Conservation (phyloP, 306 rosid genomes). For the barrel medic (Medicago truncatula) region DNA sequence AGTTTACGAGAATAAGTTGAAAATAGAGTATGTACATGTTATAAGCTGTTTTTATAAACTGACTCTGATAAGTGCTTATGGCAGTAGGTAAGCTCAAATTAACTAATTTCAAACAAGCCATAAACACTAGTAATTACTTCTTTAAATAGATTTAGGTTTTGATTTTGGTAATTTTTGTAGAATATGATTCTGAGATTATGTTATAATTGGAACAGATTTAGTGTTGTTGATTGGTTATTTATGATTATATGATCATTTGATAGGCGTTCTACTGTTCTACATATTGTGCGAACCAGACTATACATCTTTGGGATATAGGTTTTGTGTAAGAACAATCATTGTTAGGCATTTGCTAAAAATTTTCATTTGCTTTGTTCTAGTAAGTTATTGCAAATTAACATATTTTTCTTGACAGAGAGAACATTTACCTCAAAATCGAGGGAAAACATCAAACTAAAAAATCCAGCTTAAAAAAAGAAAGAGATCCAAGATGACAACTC, state of each 20-base stretch:
- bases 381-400: background rate
- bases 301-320: background rate
- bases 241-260: background rate
- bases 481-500: too few relatives aligned
- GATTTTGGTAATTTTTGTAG: constrained; percentile 15
- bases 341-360: background rate
- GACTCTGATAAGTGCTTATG: background rate
- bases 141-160: background rate
- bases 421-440: too few relatives aligned
- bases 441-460: too few relatives aligned
- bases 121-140: background rate
- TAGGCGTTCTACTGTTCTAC: background rate
- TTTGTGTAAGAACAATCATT: background rate
- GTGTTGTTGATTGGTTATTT: background rate
- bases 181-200: background rate
- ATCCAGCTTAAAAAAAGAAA: too few relatives aligned
- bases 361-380: constrained; percentile 17
- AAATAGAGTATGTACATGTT: background rate
- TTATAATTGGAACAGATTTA: constrained; percentile 13
- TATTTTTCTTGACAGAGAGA: background rate
- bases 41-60: too few relatives aligned
- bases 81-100: too few relatives aligned
- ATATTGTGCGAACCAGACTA: background rate
- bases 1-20: background rate
- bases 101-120: background rate